Evolutionary conservation across 345 rosid genomes (phyloP), one percentile per base, ranked within the genome.

Genomic region (Carallia pectinifolia): DNA sequence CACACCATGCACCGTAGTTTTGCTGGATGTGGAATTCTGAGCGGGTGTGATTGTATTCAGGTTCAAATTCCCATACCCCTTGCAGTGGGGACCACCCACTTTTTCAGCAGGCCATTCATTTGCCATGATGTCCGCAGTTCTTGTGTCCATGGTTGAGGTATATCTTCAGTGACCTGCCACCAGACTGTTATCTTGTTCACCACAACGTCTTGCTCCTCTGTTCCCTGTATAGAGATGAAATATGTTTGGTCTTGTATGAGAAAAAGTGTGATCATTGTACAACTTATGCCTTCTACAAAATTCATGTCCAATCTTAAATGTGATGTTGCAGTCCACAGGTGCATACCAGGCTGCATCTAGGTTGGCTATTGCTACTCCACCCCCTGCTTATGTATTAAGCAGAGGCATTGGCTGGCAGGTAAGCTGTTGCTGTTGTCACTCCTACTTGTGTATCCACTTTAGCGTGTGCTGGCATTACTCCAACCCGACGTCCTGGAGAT

Each of bases 341-440:
- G 78, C 78, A 56, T 74, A 74, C 69, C 69, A 68, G 34, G 80
- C 80, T 58, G 80, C 80, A 30, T 72, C 80, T n/a, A 65, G 80
- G 50, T 59, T 77, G 55, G 80, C 80, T 58, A 77, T 77, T 63
- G 80, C 80, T 31, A 77, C 80, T 9, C 80, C 80, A 6, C 80
- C 80, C 56, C 76, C 80, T 27, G 80, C 80, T 17, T 77, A 72
- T 72, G 80, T 77, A 18, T 60, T 77, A 31, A 77, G 80, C 65
- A 67, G 80, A 68, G 80, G 80, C 69, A 77, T 77, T 67, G 80
- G 80, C 70, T 77, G 80, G 77, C 65, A 91, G 96, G 98, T 89
- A 64, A 81, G 74, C 68, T 33, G 61, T 71, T 53, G 33, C 31
- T 36, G 10, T 58, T 80, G 27, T 58, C 34, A 7, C 15, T 50